Conservation (phyloP, 805 yeast species). For the Candida anglica region DNA sequence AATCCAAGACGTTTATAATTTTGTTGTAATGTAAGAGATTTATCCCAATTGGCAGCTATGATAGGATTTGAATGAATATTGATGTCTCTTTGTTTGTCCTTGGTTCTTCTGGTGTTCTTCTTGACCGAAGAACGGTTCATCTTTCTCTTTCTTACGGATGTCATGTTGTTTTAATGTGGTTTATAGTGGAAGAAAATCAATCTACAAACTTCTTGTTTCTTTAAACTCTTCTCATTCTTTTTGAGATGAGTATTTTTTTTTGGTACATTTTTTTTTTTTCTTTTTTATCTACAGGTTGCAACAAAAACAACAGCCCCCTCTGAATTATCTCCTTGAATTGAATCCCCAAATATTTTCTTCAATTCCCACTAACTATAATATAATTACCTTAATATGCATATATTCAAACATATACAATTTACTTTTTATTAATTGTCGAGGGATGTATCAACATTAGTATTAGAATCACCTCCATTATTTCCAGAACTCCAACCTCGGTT, state of each 20-base stretch:
- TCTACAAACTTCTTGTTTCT: too few species aligned
- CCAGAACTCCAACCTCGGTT: too few species aligned
- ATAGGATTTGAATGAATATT: conserved; percentile 72
- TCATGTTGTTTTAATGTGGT: conserved; percentile 33
- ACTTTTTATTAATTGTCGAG: too few species aligned
- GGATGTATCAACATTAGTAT: too few species aligned
- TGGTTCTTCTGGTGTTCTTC: conserved; percentile 65
- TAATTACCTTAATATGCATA: too few species aligned
- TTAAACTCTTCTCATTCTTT: too few species aligned
- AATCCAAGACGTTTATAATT: conserved; percentile 84
- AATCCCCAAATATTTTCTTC: too few species aligned
- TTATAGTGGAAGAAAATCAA: too few species aligned
- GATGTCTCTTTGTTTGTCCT: conserved; percentile 66
- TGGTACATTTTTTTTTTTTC: background rate
- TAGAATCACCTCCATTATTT: too few species aligned
- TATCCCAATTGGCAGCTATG: conserved; percentile 90
- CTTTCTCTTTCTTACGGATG: conserved; percentile 81
- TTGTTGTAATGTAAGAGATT: conserved; percentile 72
- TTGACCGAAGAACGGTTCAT: conserved; percentile 67
- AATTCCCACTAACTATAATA: too few species aligned
- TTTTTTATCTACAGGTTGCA: background rate
- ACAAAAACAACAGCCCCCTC: conserved; percentile 9
- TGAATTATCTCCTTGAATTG: too few species aligned
- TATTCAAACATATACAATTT: too few species aligned
- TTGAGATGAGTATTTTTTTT: background rate